Percentiles rank a stretch among this genome's conserved stretches.
Evolutionary conservation across 2,329 filamentous ascomycete genomes (phyloP).

Genomic region (Sclerotinia borealis): DNA sequence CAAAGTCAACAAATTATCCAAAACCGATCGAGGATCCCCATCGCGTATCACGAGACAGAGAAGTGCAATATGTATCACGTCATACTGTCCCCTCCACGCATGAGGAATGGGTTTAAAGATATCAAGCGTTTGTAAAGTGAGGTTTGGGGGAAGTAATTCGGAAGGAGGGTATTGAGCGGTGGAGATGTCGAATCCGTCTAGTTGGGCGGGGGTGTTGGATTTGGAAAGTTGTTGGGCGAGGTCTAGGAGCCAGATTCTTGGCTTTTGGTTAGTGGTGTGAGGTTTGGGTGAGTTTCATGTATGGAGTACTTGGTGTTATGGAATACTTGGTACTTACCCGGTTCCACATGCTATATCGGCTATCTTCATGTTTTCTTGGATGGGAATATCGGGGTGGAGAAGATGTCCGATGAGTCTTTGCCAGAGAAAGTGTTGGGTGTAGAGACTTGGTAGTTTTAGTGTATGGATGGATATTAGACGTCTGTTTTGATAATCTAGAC

Average conservation of each 20-base stretch:
- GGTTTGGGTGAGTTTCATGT: background rate
- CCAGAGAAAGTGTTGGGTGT: constrained; percentile 4
- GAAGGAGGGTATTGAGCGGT: background rate
- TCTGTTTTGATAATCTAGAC: background rate
- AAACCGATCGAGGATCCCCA: background rate
- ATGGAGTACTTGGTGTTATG: background rate
- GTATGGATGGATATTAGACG: background rate
- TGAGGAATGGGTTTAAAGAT: background rate
- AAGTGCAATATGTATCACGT: constrained; percentile 7
- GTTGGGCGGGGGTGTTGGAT: background rate
- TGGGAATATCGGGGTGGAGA: constrained; percentile 1
- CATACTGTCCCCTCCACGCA: background rate
- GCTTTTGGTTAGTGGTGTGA: background rate
- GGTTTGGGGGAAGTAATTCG: background rate
- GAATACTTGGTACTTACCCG: background rate
- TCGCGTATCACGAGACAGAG: background rate
- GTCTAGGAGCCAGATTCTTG: constrained; percentile 8
- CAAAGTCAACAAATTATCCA: background rate
- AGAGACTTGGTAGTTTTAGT: background rate
- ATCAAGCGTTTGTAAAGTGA: constrained; percentile 1
- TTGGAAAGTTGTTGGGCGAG: constrained; percentile 2
- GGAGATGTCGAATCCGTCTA: constrained; percentile 7
- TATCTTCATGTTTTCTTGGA: background rate
- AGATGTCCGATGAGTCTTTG: background rate
- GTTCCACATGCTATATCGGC: constrained; percentile 8